Percentiles rank a stretch among this genome's conserved stretches.
Conservation (phyloP, 768 basidiomycete species). For the Leccinellum albellum region DNA sequence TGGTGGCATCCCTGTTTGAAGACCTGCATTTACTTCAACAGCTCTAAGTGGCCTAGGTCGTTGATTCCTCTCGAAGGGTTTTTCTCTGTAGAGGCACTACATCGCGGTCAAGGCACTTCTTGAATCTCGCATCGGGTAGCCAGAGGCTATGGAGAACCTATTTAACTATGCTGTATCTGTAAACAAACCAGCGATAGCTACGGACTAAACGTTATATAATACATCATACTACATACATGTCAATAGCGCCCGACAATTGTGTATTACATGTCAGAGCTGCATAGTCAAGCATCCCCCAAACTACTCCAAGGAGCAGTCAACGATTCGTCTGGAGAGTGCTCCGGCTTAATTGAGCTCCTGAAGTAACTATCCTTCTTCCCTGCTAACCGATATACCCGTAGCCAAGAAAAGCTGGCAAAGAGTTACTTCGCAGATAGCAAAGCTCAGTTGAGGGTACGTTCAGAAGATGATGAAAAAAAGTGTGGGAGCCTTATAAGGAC, state of each 20-base stretch:
- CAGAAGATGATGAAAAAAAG: background rate
- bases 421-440: slow-evolving; percentile 48
- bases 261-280: slow-evolving; percentile 59
- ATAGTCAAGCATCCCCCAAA: slow-evolving; percentile 71
- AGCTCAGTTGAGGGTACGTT: slow-evolving; percentile 26
- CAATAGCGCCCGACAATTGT: background rate
- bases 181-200: background rate
- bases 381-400: slow-evolving; percentile 49
- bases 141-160: background rate
- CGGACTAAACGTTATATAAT: background rate
- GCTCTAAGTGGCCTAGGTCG: background rate
- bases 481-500: background rate
- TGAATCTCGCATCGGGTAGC: background rate
- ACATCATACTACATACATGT: background rate
- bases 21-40: background rate
- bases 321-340: slow-evolving; percentile 49
- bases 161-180: background rate
- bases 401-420: slow-evolving; percentile 41
- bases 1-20: background rate
- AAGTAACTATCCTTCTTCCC: slow-evolving; percentile 37
- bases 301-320: slow-evolving; percentile 36
- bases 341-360: slow-evolving; percentile 78
- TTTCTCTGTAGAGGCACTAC: background rate
- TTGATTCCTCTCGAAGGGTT: background rate
- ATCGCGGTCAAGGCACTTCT: background rate